Evolutionary conservation across 257 asterid genomes (phyloP), one percentile per base, ranked within the genome.

Genomic region (Echium plantagineum): DNA sequence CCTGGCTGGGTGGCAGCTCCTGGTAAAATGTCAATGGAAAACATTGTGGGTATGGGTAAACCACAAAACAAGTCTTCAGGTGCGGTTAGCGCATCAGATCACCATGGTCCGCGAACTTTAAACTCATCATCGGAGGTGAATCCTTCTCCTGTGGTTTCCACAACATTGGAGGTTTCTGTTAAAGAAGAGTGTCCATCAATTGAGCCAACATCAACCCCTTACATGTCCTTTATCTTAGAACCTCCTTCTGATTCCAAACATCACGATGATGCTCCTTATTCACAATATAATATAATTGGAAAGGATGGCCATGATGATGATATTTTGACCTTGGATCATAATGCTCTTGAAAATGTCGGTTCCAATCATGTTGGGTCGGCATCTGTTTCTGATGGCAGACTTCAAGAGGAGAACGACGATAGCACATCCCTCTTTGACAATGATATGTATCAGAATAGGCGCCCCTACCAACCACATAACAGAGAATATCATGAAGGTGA

Each of bases 1-100:
- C 60, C 84, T 74, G 69, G 88, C 57, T 86, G 96, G 90, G 76
- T 60, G 7, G 85, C 83, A 66, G 66, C 70, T 75, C 86, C 94
- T 7, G 94, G 88, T 72, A 95, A 86, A 76, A 78, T 84, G 30
- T 84, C 98, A 62, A 86, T 93, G 97, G 94, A 94, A 63, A 94
- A 86, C 79, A 81, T 89, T 71, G 95, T 89, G 82, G 86, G 85
- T 86, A 89, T 84, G 97, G 97, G 95, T 46, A 84, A 73, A 70
- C 94, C 90, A 9, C 83, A 75, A 3, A 73, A 54, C 75, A 81
- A 72, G 65, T 67, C 70, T 24, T 60, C 81, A 9, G 66, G 59
- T 63, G 71, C 61, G 24, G 66, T 83, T 21, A 79, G 56, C 69
- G 72, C 81, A 66, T 73, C 82, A 63, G 80, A 66, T 52, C 72